Conservation (phyloP, 345 rosid genomes). For the Acer campestre region DNA sequence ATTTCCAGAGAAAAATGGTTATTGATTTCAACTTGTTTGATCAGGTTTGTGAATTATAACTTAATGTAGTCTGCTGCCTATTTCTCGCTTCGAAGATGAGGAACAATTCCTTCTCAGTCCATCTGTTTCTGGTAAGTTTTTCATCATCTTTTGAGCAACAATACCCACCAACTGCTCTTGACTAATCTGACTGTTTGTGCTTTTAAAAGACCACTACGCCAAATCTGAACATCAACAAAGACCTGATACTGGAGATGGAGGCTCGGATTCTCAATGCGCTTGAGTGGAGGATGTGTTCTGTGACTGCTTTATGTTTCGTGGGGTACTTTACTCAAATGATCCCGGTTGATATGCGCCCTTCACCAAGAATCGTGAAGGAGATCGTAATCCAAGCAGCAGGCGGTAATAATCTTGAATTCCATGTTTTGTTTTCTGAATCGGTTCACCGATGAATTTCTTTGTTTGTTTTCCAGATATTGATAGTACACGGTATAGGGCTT, state of each 20-base stretch:
- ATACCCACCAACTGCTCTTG: neutral
- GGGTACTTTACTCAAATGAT: neutral
- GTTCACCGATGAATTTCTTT: neutral
- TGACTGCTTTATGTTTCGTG: neutral
- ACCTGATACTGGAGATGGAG: neutral
- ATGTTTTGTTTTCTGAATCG: neutral
- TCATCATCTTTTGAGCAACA: neutral
- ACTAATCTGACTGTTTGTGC: neutral
- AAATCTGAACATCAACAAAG: neutral
- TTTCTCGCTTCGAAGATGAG: neutral
- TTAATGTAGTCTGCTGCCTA: neutral
- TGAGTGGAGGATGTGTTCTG: constrained; percentile 5
- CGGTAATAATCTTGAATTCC: neutral
- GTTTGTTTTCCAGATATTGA: neutral
- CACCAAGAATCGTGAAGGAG: neutral
- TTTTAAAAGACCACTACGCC: neutral
- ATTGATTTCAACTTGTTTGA: neutral
- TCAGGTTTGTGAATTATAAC: neutral
- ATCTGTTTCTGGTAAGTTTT: neutral
- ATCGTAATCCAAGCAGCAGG: neutral
- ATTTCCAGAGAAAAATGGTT: neutral
- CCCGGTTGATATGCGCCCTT: neutral
- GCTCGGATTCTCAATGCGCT: neutral
- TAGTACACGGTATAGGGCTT: neutral
- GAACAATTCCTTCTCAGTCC: neutral